A percentile compares a stretch with the other conserved stretches of the same genome.
Evolutionary conservation across 148 eudicot species (phyloP).

Genomic region (Polygonum maritimum): DNA sequence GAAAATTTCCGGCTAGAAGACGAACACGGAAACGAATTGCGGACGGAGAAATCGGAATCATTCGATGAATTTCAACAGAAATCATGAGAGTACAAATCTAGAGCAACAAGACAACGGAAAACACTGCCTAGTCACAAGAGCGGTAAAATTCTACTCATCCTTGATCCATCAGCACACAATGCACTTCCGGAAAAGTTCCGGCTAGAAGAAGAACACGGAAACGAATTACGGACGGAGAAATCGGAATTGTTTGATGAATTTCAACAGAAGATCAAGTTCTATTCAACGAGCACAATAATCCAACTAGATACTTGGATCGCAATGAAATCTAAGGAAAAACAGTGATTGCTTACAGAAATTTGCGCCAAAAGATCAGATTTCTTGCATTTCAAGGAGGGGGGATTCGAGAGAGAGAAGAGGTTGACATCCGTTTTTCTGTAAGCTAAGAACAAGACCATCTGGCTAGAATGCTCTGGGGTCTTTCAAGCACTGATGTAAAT

Average conservation of each 20-base stretch:
- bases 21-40: neutral
- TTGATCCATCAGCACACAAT: neutral
- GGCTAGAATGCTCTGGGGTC: slow-evolving; percentile 1
- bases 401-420: neutral
- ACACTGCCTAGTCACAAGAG: neutral
- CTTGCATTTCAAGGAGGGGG: neutral
- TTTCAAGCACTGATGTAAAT: neutral
- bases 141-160: neutral
- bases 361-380: slow-evolving; percentile 5
- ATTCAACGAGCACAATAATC: neutral
- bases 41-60: neutral
- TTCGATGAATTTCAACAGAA: too few species aligned
- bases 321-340: neutral
- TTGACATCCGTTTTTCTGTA: neutral
- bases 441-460: slow-evolving; percentile 1
- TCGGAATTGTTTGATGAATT: neutral
- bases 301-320: neutral
- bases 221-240: neutral
- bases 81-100: neutral
- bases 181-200: neutral
- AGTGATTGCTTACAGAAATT: neutral
- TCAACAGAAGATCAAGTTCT: neutral
- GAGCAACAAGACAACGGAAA: neutral
- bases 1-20: neutral
- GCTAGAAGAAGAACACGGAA: neutral